Base-by-base conservation (phyloP, 306 rosid genomes). In the Acacia crassicarpa region DNA sequence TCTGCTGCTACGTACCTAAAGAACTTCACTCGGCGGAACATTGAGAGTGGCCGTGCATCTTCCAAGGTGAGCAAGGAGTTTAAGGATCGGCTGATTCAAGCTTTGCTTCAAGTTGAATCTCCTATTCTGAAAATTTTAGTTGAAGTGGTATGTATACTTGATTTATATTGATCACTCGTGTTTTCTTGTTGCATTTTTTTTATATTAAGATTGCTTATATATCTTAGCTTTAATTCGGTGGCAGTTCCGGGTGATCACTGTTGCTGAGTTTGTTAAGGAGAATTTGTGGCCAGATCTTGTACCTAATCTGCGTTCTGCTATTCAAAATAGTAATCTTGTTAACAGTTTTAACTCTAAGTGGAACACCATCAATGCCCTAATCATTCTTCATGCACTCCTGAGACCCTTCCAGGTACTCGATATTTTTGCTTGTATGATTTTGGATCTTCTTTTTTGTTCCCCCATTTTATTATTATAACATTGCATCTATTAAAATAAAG, bases 1-100 rank as follows among this genome's bases (percentile, higher is more conserved):
- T 89, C 98, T 49, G 98, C 95, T 53, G 95, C 97, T 6, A 80
- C 97, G 0, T 94, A 92, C 84, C 89, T 94, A 32, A 94, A 94
- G 80, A 94, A 92, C 67, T 89, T 92, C 83, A 85, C 94, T 2
- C 88, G 95, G 63, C 85, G 91, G 17, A 91, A 80, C 49, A 70
- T 88, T 20, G 93, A 89, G 44, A 85, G 78, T 16, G 88, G 88
- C 16, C 33, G 14, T 32, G 45, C 83, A 16, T 80, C 74, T 80
- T 89, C 90, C 6, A 86, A 87, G 45, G 93, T 92, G 30, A 86
- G 95, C 77, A 92, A 85, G 82, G 98, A 92, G 84, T 91, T 94
- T 81, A 94, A 92, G 87, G 93, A 88, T 67, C 88, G 89, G 85
- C 90, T 94, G 53, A 11, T 94, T 87, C 92, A 83, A 78, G 87